Conservation (phyloP, 345 rosid species). For the Acer negundo region DNA sequence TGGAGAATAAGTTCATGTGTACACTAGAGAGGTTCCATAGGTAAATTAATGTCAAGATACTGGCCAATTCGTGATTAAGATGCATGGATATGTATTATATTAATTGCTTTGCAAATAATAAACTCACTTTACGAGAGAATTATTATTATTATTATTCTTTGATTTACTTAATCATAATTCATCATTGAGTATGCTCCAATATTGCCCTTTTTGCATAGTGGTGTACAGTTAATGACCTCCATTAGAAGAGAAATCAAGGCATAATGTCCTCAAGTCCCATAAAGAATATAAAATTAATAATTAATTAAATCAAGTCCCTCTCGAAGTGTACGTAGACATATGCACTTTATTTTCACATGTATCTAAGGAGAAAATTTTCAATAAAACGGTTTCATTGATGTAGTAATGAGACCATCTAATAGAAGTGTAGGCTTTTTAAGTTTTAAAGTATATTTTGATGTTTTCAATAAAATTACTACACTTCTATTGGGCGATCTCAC, state of each 20-base stretch:
- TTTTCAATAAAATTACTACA: too few relatives aligned
- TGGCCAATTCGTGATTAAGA: constrained; percentile 9
- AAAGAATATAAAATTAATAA: not conserved
- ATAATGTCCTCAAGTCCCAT: constrained; percentile 8
- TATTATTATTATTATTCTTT: constrained; percentile 1
- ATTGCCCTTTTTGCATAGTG: constrained; percentile 13
- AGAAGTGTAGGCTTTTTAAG: too few relatives aligned
- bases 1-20: constrained; percentile 42
- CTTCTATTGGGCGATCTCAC: too few relatives aligned
- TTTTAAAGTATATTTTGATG: too few relatives aligned
- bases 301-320: not conserved
- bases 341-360: not conserved
- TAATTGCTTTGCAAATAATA: too few relatives aligned
- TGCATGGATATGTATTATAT: not conserved
- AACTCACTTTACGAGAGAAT: constrained; percentile 17
- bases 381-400: too few relatives aligned
- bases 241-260: constrained; percentile 7
- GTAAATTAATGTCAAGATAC: constrained; percentile 29
- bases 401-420: too few relatives aligned
- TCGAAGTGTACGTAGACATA: not conserved
- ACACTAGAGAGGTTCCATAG: constrained; percentile 15
- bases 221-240: constrained; percentile 11
- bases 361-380: too few relatives aligned
- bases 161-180: not conserved
- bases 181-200: constrained; percentile 11